Evolutionary conservation across 495 filamentous ascomycete genomes (phyloP).

Genomic region (Parmelia sp.): DNA sequence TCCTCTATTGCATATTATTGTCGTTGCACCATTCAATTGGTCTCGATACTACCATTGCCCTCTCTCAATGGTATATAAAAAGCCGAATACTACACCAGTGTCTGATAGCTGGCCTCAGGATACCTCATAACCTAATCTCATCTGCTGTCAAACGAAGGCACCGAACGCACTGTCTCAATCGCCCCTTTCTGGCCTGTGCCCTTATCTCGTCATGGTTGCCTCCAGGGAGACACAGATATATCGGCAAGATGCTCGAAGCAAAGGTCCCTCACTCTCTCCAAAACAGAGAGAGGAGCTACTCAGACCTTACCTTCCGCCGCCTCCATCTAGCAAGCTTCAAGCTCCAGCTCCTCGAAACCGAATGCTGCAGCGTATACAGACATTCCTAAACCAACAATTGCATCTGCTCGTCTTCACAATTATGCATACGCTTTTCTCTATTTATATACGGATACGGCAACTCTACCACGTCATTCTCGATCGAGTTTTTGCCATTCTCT

Average conservation of each 20-base stretch:
- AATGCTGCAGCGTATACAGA: slow-evolving; percentile 49
- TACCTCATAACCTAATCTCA: background rate
- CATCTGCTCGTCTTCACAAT: slow-evolving; percentile 63
- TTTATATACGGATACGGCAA: slow-evolving; percentile 75
- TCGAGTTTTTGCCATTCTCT: slow-evolving; percentile 68
- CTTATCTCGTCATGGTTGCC: slow-evolving; percentile 43
- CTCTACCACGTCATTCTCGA: slow-evolving; percentile 70
- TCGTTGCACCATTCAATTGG: background rate
- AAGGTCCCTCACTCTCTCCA: slow-evolving; percentile 53
- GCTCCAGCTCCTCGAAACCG: slow-evolving; percentile 27
- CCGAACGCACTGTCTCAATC: background rate
- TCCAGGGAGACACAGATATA: slow-evolving; percentile 52
- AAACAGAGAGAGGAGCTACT: slow-evolving; percentile 66
- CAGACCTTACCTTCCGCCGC: slow-evolving; percentile 67
- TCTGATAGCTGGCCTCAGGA: background rate
- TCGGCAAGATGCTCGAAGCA: slow-evolving; percentile 53
- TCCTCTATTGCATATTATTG: no score
- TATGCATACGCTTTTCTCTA: slow-evolving; percentile 74
- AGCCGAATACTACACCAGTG: background rate
- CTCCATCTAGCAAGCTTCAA: slow-evolving; percentile 35
- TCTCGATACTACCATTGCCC: background rate
- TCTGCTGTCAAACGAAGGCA: background rate
- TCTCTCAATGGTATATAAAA: background rate
- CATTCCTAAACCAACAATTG: slow-evolving; percentile 59
- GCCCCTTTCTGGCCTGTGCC: background rate